These are phyloP conservation scores for Holtermannia corniformis DNA, from an alignment of 768 basidiomycete species.

Conservation along the genomic window DNA sequence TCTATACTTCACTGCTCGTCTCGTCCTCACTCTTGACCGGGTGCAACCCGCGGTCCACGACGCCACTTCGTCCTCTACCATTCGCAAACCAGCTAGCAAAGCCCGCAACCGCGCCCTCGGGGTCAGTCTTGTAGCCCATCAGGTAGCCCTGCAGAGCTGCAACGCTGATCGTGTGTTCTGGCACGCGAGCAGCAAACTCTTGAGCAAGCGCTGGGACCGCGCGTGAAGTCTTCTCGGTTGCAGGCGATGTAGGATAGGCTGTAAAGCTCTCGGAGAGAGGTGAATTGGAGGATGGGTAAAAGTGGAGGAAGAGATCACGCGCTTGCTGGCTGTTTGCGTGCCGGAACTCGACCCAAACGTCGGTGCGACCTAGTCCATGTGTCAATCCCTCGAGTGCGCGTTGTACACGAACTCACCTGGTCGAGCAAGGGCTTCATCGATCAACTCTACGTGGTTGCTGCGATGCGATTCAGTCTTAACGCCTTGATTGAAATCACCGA, in stretches of 20 bases:
- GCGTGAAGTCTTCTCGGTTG: too few species aligned
- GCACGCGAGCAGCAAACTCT: slow-evolving; percentile 53
- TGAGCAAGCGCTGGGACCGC: slow-evolving; percentile 48
- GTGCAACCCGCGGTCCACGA: background rate
- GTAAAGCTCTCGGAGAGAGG: slow-evolving; percentile 9
- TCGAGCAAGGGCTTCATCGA: slow-evolving; percentile 83
- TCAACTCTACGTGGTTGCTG: slow-evolving; percentile 80
- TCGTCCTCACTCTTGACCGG: background rate
- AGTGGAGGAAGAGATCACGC: slow-evolving; percentile 30
- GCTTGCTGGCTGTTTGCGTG: slow-evolving; percentile 56
- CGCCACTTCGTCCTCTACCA: slow-evolving; percentile 10
- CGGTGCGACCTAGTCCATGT: slow-evolving; percentile 47
- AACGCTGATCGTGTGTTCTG: slow-evolving; percentile 78
- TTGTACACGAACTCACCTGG: slow-evolving; percentile 83
- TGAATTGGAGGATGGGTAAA: slow-evolving; percentile 18
- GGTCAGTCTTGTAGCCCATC: slow-evolving; percentile 58
- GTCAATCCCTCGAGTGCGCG: slow-evolving; percentile 48
- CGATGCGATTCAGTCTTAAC: background rate
- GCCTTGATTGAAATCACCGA: background rate
- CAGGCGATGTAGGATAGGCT: background rate
- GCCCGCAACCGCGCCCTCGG: slow-evolving; percentile 63
- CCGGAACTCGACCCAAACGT: slow-evolving; percentile 85
- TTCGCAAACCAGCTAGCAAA: slow-evolving; percentile 63
- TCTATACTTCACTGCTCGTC: too few species aligned
- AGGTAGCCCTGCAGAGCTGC: slow-evolving; percentile 79